Conservation (phyloP, 139 green algal genomes). For the Nannochloris sp. region DNA sequence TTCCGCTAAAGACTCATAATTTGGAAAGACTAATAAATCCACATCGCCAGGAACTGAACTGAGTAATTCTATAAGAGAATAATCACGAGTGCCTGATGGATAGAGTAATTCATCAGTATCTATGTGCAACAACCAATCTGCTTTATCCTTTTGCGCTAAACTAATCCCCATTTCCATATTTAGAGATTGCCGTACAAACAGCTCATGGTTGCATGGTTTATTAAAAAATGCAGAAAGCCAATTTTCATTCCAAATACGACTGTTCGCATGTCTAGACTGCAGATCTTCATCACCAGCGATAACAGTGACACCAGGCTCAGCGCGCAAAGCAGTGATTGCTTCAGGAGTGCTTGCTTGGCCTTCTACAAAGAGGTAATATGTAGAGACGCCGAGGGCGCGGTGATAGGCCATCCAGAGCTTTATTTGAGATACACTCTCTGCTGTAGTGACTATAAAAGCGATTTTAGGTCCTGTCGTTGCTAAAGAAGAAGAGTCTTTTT, state of each 20-base stretch:
- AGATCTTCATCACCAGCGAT: conserved; percentile 40
- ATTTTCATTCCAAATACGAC: conserved; percentile 73
- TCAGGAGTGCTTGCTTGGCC: conserved; percentile 28
- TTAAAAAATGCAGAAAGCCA: conserved; percentile 79
- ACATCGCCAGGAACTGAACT: conserved; percentile 27
- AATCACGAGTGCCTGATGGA: conserved; percentile 45
- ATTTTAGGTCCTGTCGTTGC: conserved; percentile 20
- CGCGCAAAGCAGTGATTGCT: conserved; percentile 9
- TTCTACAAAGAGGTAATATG: conserved; percentile 61
- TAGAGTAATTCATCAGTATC: conserved; percentile 83
- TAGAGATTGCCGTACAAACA: conserved; percentile 74
- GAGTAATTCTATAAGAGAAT: conserved; percentile 50
- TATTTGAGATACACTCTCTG: conserved; percentile 40
- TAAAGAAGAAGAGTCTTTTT: neutral
- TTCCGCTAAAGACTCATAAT: conserved; percentile 69
- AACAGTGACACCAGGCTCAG: conserved; percentile 36
- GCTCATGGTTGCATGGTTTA: conserved; percentile 84
- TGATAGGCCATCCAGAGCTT: conserved; percentile 51
- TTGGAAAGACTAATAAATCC: conserved; percentile 76
- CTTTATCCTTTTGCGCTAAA: conserved; percentile 38
- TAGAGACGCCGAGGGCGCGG: conserved; percentile 33
- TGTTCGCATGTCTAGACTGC: conserved; percentile 27
- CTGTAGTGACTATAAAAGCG: conserved; percentile 53
- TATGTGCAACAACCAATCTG: conserved; percentile 75
- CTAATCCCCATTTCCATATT: conserved; percentile 75